A percentile compares a stretch with the other conserved stretches of the same genome.
phyloP scores from a whole-genome alignment of 805 yeast species.

The Wickerhamiella slavikovae region DNA sequence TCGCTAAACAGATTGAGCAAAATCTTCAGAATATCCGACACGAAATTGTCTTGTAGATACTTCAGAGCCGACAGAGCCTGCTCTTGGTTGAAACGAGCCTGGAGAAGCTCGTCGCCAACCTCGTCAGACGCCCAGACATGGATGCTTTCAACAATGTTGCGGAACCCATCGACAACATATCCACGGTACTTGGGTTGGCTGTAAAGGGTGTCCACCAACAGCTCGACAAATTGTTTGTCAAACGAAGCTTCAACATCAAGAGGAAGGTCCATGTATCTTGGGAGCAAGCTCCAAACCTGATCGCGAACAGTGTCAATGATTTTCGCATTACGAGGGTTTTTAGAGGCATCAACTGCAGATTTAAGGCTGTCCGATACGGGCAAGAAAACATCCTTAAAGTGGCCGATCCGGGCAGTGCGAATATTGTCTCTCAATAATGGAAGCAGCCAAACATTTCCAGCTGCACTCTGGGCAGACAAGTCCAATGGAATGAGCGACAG shows the following conservation, averaged over 20 bases:
- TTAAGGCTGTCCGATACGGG: slow-evolving; percentile 30
- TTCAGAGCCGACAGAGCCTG: slow-evolving; percentile 37
- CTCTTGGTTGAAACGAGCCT: slow-evolving; percentile 36
- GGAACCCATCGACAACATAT: slow-evolving; percentile 64
- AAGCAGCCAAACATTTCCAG: slow-evolving; percentile 92
- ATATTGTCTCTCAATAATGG: slow-evolving; percentile 81
- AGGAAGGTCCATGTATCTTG: slow-evolving; percentile 78
- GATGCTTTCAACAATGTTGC: slow-evolving; percentile 60
- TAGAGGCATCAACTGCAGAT: slow-evolving; percentile 10
- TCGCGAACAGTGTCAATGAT: slow-evolving; percentile 69
- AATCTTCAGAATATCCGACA: slow-evolving; percentile 65
- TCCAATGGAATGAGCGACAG: slow-evolving; percentile 60
- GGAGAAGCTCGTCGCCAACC: slow-evolving; percentile 35
- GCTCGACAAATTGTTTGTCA: slow-evolving; percentile 57
- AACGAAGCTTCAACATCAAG: slow-evolving; percentile 45
- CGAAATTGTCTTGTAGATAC: slow-evolving; percentile 31
- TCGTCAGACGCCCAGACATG: slow-evolving; percentile 37
- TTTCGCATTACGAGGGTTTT: slow-evolving; percentile 41
- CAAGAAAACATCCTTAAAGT: slow-evolving; percentile 38
- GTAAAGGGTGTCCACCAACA: slow-evolving; percentile 54
- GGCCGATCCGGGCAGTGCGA: slow-evolving; percentile 44
- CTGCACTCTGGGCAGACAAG: slow-evolving; percentile 26
- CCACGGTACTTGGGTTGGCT: slow-evolving; percentile 56
- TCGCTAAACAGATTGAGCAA: slow-evolving; percentile 85
- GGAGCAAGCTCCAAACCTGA: slow-evolving; percentile 82